Base-by-base conservation (phyloP, 768 basidiomycete genomes). In the Chalciporus chontae region DNA sequence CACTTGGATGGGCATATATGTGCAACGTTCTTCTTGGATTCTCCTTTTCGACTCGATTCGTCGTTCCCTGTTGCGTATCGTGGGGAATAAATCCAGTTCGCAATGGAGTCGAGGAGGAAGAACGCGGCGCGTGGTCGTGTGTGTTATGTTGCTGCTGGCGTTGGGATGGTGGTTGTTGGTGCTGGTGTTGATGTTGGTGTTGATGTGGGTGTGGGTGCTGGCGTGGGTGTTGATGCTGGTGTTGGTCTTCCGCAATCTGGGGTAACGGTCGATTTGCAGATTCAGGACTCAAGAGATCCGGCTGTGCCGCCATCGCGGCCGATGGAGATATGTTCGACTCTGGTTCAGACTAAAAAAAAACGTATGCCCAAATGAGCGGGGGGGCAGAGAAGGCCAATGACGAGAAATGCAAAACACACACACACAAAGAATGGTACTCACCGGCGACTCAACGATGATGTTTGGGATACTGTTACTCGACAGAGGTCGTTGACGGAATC, bases 361-460 rank as follows among this genome's bases (percentile, higher is more conserved):
- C 18, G 13, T 32, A 10, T 3, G 14, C 21, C n/a, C 10, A 17
- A 45, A 7, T 21, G 15, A 19, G 48, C 11, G 31, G 39, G 41
- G 4, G 10, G 18, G 36, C n/a, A n/a, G n/a, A n/a, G n/a, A n/a
- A n/a, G n/a, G n/a, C n/a, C n/a, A 39, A 48, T 5, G 43, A n/a
- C 2, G n/a, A n/a, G n/a, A 13, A 1, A 21, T 4, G 21, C 21
- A 21, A 8, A 31, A 34, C n/a, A n/a, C n/a, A n/a, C n/a, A n/a
- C n/a, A n/a, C n/a, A n/a, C n/a, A n/a, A n/a, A n/a, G n/a, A 42
- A 37, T 42, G n/a, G 18, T 26, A 18, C 63, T 72, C 56, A 78
- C 78, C 11, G 78, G 78, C 14, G 78, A 70, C 59, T 77, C 70
- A 26, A 79, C 68, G 32, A 72, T 53, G 46, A 78, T 79, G 32